Conservation (phyloP, 177 flowering plant genomes). For the Vitis hybrid region DNA sequence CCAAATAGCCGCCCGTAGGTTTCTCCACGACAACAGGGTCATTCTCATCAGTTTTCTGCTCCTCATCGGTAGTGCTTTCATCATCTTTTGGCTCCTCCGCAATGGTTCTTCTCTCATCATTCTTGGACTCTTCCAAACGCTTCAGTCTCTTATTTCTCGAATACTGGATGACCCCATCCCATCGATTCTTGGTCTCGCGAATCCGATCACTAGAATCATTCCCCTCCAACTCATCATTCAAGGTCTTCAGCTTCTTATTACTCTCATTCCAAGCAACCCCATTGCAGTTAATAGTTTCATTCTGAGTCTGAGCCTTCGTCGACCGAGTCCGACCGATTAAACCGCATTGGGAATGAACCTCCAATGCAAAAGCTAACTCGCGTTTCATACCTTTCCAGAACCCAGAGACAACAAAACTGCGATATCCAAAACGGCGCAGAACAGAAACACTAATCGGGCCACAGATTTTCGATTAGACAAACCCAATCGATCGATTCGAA, state of each 20-base stretch:
- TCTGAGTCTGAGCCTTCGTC: not conserved
- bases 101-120: not conserved
- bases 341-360: constrained; percentile 18
- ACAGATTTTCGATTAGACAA: too few species aligned
- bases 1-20: not conserved
- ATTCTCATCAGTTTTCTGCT: not conserved
- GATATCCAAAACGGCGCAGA: not conserved
- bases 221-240: too few species aligned
- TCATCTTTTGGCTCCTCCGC: not conserved
- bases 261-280: constrained; percentile 17
- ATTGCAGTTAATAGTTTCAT: not conserved
- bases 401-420: not conserved
- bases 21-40: not conserved
- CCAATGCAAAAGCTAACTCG: constrained; percentile 28
- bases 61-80: not conserved
- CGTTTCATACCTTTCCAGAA: constrained; percentile 31
- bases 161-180: too few species aligned
- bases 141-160: constrained; percentile 17
- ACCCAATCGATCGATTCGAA: too few species aligned
- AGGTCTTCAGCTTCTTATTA: too few species aligned
- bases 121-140: constrained; percentile 7
- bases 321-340: constrained; percentile 20
- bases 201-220: too few species aligned
- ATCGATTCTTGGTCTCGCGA: too few species aligned
- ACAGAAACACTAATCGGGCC: too few species aligned